Conservation (phyloP, 169 alveolate species). For the Cryptosporidium xiaoi region DNA sequence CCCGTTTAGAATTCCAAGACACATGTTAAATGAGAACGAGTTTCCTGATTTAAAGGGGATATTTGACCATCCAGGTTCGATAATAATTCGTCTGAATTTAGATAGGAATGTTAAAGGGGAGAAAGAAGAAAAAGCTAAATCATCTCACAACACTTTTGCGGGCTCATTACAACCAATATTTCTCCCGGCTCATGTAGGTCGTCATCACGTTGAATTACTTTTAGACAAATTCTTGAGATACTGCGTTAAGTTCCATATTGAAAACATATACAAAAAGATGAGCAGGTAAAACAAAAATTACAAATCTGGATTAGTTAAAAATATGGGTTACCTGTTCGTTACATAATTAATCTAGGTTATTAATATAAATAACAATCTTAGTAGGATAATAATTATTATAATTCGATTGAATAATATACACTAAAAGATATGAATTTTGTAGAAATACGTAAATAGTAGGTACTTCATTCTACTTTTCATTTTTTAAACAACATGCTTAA, state of each 20-base stretch:
- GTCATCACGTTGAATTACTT: slow-evolving; percentile 69
- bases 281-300: not conserved
- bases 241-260: slow-evolving; percentile 63
- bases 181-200: slow-evolving; percentile 73
- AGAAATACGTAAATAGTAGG: too few relatives aligned
- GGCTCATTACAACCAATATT: slow-evolving; percentile 9
- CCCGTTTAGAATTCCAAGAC: slow-evolving; percentile 65
- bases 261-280: not conserved
- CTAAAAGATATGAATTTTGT: too few relatives aligned
- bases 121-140: too few relatives aligned
- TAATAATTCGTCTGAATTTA: slow-evolving; percentile 22
- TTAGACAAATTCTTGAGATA: slow-evolving; percentile 57
- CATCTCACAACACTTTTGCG: not conserved
- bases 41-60: slow-evolving; percentile 32
- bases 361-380: not conserved
- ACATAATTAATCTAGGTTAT: not conserved
- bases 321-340: not conserved
- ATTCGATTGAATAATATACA: too few relatives aligned
- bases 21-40: slow-evolving; percentile 30
- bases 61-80: slow-evolving; percentile 65
- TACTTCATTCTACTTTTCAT: too few relatives aligned
- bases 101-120: not conserved
- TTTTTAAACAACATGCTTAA: not conserved
- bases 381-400: too few relatives aligned
- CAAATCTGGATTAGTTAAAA: not conserved